Evolutionary conservation across 257 asterid species (phyloP).

Genomic region (Solanum infundibuliforme): DNA sequence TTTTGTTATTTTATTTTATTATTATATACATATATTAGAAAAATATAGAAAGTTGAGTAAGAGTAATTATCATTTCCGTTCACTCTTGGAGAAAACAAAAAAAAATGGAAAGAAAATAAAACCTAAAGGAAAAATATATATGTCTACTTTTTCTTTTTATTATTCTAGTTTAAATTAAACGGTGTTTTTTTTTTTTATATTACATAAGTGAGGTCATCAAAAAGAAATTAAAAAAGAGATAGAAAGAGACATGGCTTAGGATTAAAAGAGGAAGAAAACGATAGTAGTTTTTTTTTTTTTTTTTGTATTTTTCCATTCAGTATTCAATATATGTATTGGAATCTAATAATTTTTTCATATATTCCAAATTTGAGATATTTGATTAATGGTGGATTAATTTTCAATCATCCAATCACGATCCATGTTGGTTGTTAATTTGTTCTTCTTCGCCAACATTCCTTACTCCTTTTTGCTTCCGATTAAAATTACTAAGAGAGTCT

Average conservation of each 20-base stretch:
- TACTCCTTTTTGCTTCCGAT: not conserved
- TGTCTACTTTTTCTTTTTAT: not conserved
- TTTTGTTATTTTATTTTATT: no score
- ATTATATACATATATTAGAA: not conserved
- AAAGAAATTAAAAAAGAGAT: not conserved
- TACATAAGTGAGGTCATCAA: not conserved
- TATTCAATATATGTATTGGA: no score
- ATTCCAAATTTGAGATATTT: no score
- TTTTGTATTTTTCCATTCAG: fast-evolving
- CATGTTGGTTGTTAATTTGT: not conserved
- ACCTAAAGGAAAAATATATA: not conserved
- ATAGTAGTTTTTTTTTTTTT: not conserved
- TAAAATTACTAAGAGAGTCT: not conserved
- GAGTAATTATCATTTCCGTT: not conserved
- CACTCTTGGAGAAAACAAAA: not conserved
- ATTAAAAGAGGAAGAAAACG: not conserved
- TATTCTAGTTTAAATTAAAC: not conserved
- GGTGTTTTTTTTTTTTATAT: not conserved
- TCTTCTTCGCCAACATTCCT: not conserved
- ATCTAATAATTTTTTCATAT: fast-evolving
- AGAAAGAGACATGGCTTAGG: not conserved
- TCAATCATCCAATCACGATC: not conserved
- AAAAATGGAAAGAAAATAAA: not conserved
- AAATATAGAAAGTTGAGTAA: not conserved
- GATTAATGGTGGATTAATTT: no score